Base-by-base conservation (phyloP, 495 filamentous ascomycete species). In the Umbilicaria muhlenbergii region DNA sequence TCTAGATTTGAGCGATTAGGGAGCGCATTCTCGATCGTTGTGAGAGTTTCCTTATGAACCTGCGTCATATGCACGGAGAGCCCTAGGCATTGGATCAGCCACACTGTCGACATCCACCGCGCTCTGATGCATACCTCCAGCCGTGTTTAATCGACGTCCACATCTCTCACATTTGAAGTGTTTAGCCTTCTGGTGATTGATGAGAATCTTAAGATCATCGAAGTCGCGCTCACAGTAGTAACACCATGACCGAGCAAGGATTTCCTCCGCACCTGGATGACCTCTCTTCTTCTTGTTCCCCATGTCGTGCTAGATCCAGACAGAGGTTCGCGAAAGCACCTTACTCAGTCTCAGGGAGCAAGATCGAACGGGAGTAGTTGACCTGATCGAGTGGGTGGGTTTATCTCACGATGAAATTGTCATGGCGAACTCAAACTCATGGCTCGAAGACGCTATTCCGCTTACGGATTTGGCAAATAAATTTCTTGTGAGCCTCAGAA, bases 171-270 rank as follows among this genome's bases (percentile, higher is more conserved):
- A 98, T 58, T 92, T 94, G 74, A 92, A 96, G 60, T 98, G 91
- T 64, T 95, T 96, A 16, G 91, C 88, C 59, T 94, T 95, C 57
- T 96, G 92, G 64, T 98, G 91, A 41, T 81, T 81, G 48, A 94
- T 92, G 39, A 98, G 76, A 46, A 96, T 86, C 65, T 92, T 93
- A 11, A 95, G 61, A 61, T 96, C 91, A 57, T 95, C 88, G 51
- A 98, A 98, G 64, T 95, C 91, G 62, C 89, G 78, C 66, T 96
- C 91, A 66, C 91, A 98, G 65, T 98, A 98, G 63, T 94, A 98
- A 67, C 91, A 98, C 87, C 87, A 96, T 34, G 91, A 83, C 37
- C 89, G 80, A 44, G 70, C 70, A 24, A 96, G 70, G 39, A 94
- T 67, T 65, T 95, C 86, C 56, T 96, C 82, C 52, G 94, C 61